These are phyloP conservation scores for Voacanga thouarsii DNA, from an alignment of 257 asterid genomes.

Conservation along the genomic window DNA sequence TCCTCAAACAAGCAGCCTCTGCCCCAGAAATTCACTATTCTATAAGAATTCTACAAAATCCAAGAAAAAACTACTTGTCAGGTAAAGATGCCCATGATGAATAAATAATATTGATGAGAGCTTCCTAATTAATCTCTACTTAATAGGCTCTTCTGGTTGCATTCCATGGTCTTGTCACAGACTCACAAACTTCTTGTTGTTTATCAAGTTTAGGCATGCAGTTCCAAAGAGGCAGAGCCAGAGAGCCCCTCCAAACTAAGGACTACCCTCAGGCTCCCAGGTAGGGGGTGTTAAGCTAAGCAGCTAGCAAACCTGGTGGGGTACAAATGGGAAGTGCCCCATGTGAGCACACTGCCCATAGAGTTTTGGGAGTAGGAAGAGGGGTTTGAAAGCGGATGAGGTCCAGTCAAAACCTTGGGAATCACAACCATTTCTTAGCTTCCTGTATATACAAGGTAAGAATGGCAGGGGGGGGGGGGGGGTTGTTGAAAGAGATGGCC, in stretches of 20 bases:
- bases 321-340: constrained; percentile 27
- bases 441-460: constrained; percentile 14
- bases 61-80: not conserved
- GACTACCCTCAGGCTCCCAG: not conserved
- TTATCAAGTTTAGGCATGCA: constrained; percentile 10
- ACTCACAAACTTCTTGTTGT: constrained; percentile 10
- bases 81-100: not conserved
- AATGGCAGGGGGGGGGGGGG: constrained; percentile 25
- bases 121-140: too few species aligned
- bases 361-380: constrained; percentile 29
- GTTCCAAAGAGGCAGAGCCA: not conserved
- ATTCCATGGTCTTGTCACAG: not conserved
- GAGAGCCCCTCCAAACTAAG: constrained; percentile 8
- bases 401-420: constrained; percentile 53
- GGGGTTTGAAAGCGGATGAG: constrained; percentile 23
- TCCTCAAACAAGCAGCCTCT: not conserved
- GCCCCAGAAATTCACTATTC: not conserved
- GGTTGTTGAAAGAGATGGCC: constrained; percentile 33
- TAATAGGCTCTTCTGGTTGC: not conserved
- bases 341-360: constrained; percentile 53
- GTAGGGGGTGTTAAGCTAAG: not conserved
- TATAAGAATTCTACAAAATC: not conserved
- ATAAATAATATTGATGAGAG: not conserved
- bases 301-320: constrained; percentile 18
- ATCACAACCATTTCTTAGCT: constrained; percentile 20